These are phyloP conservation scores for Bertia moriformis DNA, from an alignment of 2,329 filamentous ascomycete species.

Conservation along the genomic window DNA sequence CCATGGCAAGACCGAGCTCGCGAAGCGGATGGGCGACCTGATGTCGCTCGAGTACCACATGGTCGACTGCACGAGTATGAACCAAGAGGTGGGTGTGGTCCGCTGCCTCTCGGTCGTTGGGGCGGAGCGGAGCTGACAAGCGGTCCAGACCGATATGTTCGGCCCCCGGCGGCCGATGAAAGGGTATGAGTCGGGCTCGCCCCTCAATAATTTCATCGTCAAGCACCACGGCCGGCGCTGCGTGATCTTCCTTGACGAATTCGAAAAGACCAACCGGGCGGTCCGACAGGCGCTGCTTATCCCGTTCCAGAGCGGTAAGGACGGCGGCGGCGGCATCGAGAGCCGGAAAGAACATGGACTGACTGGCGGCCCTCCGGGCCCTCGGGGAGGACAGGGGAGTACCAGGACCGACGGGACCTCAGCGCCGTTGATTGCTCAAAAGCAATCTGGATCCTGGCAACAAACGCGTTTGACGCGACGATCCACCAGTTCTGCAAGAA, in stretches of 20 bases:
- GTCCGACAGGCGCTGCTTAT: constrained; percentile 25
- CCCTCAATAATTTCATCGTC: constrained; percentile 30
- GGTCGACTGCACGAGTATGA: constrained; percentile 24
- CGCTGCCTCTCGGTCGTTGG: too few relatives aligned
- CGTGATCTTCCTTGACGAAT: constrained; percentile 34
- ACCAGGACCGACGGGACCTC: constrained; percentile 20
- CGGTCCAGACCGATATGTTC: too few relatives aligned
- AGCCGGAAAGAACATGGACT: constrained; percentile 9
- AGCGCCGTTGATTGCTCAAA: constrained; percentile 22
- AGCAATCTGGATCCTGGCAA: constrained; percentile 32
- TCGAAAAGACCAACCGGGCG: constrained; percentile 26
- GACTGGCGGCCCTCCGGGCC: neutral
- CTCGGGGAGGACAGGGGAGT: constrained; percentile 13
- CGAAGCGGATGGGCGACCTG: constrained; percentile 21
- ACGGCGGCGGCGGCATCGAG: too few relatives aligned
- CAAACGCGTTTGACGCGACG: constrained; percentile 21
- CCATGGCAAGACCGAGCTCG: constrained; percentile 33
- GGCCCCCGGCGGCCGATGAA: constrained; percentile 19
- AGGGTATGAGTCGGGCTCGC: constrained; percentile 18
- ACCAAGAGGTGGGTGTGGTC: constrained; percentile 11
- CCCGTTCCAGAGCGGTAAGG: constrained; percentile 27
- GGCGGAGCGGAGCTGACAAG: too few relatives aligned
- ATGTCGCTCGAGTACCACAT: constrained; percentile 18
- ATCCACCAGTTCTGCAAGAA: constrained; percentile 23
- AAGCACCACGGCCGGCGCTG: constrained; percentile 15